Evolutionary conservation across 2,329 filamentous ascomycete genomes (phyloP), one percentile per base, ranked within the genome.

Genomic region (Fusarium temperatum): DNA sequence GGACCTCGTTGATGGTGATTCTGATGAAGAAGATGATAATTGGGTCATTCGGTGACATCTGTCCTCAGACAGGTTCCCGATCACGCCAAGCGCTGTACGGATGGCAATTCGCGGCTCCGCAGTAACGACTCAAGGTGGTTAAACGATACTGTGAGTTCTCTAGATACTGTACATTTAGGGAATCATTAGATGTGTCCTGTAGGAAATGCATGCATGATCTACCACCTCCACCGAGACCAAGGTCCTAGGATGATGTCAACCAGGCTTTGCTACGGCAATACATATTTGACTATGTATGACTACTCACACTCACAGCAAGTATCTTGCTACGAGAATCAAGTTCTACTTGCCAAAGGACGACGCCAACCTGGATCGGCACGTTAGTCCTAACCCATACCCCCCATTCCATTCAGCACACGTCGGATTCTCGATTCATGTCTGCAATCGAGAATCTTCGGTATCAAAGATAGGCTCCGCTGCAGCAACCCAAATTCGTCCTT

Each of bases 1-100:
- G 78, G 84, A 89, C 75, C 82, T 85, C 57, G 80, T 83, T 61
- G 85, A 86, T 55, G 85, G 83, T 45, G 85, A 84, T 63, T 82
- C 78, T 44, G 81, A 81, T 64, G 78, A 80, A 30, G 81, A 83
- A 32, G 76, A 70, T n/a, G 78, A 73, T 61, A 71, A 77, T 54
- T 78, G 74, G 74, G 63, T 76, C 67, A 78, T 77, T 63, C 73
- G 74, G 72, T 77, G 64, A 78, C 60, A 63, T 36, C 41, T 17
- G 57, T 22, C 28, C 39, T 56, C 22, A 28, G 41, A 57, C 17
- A 28, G 35, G 30, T 24, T 58, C 53, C 51, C 26, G 48, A 67
- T 63, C 26, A 51, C 42, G 35, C 32, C 42, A 32, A 56, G n/a
- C 41, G 44, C 48, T 41, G 56, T 38, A 58, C 35, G 56, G 41